A percentile compares a stretch with the other conserved stretches of the same genome.
phyloP scores from a whole-genome alignment of 176 grass and related monocot species.

The Triticum turgidum region DNA sequence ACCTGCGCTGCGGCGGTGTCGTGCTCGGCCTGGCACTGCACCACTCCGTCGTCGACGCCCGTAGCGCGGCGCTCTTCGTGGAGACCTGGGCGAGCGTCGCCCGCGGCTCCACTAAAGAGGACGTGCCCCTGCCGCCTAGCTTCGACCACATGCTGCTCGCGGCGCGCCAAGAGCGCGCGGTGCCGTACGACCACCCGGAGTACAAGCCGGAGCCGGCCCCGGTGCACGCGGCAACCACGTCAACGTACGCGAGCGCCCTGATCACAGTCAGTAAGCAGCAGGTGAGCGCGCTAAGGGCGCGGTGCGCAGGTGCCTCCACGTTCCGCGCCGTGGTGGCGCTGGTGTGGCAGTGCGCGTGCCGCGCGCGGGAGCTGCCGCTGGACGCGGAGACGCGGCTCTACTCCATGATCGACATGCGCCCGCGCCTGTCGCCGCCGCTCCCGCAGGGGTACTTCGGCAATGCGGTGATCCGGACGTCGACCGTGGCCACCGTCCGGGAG shows the following conservation, averaged over 20 bases:
- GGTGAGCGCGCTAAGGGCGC: conserved; percentile 37
- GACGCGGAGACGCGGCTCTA: conserved; percentile 44
- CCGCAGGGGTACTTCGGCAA: conserved; percentile 56
- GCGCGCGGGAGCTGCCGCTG: conserved; percentile 27
- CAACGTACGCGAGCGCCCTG: conserved; percentile 36
- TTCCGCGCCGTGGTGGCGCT: conserved; percentile 65
- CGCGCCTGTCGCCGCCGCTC: conserved; percentile 51
- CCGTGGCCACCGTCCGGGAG: conserved; percentile 27
- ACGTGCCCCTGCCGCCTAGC: conserved; percentile 6
- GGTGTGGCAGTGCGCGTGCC: conserved; percentile 65
- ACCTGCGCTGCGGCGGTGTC: conserved; percentile 68
- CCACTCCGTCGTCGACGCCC: conserved; percentile 47
- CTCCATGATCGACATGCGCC: conserved; percentile 73
- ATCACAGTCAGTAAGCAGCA: conserved; percentile 26
- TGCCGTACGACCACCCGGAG: conserved; percentile 61
- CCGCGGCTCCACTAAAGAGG: not conserved
- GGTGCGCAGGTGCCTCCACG: conserved; percentile 44
- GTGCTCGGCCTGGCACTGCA: conserved; percentile 56
- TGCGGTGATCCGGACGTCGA: conserved; percentile 63
- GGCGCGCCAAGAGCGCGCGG: conserved; percentile 16
- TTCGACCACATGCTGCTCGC: conserved; percentile 49
- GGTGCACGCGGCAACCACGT: not conserved
- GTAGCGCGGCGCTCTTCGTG: conserved; percentile 44
- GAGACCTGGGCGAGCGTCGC: conserved; percentile 55
- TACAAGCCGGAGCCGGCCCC: conserved; percentile 46